Evolutionary conservation across 202 grass and related monocot species (phyloP), one percentile per base, ranked within the genome.

Genomic region (Zizania palustris): DNA sequence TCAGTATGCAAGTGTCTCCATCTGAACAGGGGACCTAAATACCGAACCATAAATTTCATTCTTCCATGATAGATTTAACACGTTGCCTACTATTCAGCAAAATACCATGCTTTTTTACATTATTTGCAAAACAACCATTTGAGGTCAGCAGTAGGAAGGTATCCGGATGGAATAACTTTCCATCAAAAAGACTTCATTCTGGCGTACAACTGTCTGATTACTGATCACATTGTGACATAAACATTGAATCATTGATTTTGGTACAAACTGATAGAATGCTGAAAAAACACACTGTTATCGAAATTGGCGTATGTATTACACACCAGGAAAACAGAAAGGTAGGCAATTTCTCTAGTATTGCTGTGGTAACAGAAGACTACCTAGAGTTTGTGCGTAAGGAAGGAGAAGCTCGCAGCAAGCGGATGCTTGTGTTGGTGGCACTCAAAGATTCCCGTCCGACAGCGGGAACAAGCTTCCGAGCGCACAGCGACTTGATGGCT

Each of bases 401-500:
- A 74, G 84, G 39, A 54, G 63, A 54, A 45, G 50, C 12, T 45
- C 37, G 49, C 34, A 71, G 63, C 49, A 67, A 55, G 66, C 57
- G 13, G 43, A 69, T 67, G 51, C 71, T 41, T 72, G 14, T 11
- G 12, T 44, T 71, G 16, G 13, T 44, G 7, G 16, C 72, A 83
- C 28, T 45, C 20, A 39, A 39, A 7, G 8, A 22, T 11, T 46
- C 68, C 50, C 11, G 5, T 42, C 7, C 40, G 40, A 42, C 21
- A 28, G 28, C 0, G 2, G 28, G 28, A 28, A 28, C 28, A 28
- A 28, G 28, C 28, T 28, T 74, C 14, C 56, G 37, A n/a, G 50
- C 43, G 15, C 69, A 10, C 7, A 62, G 77, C 71, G 69, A 75
- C 56, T 82, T 13, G 69, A 74, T 38, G 63, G 45, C 75, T 65